Evolutionary conservation across 2,329 filamentous ascomycete species (phyloP).

Genomic region (Sarocladium strictum): DNA sequence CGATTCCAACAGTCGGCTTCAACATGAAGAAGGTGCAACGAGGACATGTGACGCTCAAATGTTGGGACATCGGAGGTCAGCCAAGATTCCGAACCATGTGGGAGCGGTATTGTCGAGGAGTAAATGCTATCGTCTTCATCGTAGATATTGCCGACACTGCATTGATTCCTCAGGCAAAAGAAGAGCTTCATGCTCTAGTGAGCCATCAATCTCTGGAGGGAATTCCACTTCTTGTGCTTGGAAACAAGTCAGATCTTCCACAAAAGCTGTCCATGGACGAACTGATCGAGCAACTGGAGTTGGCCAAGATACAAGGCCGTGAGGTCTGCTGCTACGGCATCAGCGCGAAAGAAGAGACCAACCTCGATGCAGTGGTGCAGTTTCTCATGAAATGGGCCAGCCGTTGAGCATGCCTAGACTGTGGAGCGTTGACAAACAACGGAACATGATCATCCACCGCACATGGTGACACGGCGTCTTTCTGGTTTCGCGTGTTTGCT

Average conservation of each 20-base stretch:
- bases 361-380: slow-evolving; percentile 91
- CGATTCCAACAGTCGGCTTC: slow-evolving; percentile 96
- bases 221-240: slow-evolving; percentile 88
- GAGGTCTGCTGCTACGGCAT: slow-evolving; percentile 99
- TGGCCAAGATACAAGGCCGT: slow-evolving; percentile 82
- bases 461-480: not conserved
- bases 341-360: slow-evolving; percentile 97
- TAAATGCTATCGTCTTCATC: slow-evolving; percentile 97
- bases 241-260: slow-evolving; percentile 95
- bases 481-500: not conserved
- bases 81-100: slow-evolving; percentile 98
- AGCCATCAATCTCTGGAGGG: slow-evolving; percentile 77
- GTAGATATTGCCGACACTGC: slow-evolving; percentile 88
- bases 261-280: slow-evolving; percentile 90
- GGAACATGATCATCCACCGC: too few relatives aligned
- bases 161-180: slow-evolving; percentile 76
- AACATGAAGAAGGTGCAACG: slow-evolving; percentile 99
- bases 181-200: slow-evolving; percentile 87
- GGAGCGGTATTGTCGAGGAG: slow-evolving; percentile 96
- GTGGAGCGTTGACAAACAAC: too few relatives aligned
- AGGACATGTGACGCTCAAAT: slow-evolving; percentile 96
- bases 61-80: slow-evolving; percentile 97
- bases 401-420: not conserved
- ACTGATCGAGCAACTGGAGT: slow-evolving; percentile 84
- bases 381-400: slow-evolving; percentile 85